A percentile compares a stretch with the other conserved stretches of the same genome.
Evolutionary conservation across 2,329 filamentous ascomycete genomes (phyloP).

Genomic region (Calonectria pteridis): DNA sequence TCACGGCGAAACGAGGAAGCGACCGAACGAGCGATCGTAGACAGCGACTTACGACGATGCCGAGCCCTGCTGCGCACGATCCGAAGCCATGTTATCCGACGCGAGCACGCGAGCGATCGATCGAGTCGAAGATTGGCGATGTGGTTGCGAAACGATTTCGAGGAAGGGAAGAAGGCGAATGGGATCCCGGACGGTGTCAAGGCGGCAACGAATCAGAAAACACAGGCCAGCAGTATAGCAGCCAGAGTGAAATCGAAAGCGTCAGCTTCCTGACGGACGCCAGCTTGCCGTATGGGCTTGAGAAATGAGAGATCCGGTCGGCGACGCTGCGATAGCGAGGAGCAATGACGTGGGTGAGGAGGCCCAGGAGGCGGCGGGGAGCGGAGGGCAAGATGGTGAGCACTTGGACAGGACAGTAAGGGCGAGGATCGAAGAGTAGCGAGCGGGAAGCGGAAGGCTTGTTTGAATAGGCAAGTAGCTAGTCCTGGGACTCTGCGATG

Average conservation of each 20-base stretch:
- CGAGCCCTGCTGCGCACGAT: constrained; percentile 18
- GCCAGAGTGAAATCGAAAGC: background rate
- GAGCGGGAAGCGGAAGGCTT: background rate
- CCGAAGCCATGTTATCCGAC: constrained; percentile 13
- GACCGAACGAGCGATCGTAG: background rate
- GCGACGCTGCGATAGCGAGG: background rate
- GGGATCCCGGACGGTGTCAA: background rate
- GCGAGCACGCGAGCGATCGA: background rate
- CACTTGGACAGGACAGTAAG: background rate
- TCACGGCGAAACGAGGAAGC: background rate
- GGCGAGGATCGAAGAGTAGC: background rate
- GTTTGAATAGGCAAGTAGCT: background rate
- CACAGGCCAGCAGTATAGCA: background rate
- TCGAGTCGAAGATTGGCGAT: background rate
- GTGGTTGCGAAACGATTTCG: background rate
- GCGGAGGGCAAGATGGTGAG: background rate
- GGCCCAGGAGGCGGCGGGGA: background rate
- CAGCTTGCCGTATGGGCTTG: background rate
- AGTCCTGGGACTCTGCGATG: background rate
- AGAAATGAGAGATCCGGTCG: background rate
- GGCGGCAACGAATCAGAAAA: background rate
- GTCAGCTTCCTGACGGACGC: background rate
- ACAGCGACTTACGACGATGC: constrained; percentile 7
- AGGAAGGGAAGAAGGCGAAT: background rate
- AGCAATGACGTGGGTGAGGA: background rate